Conservation (phyloP, 2,329 filamentous ascomycete genomes). For the Coniochaeta hoffmannii region DNA sequence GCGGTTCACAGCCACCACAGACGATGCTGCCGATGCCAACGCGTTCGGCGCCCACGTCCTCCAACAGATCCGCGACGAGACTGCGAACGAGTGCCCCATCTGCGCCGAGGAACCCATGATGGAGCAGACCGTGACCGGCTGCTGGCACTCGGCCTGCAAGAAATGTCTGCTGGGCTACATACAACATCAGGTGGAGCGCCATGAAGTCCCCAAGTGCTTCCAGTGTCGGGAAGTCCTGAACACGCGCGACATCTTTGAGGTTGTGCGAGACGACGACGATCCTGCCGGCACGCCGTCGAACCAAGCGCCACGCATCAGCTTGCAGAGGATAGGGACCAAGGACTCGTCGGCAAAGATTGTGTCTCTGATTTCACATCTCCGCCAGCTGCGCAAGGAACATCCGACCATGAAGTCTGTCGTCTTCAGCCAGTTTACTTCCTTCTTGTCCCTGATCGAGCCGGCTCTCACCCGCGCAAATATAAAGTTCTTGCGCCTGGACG, state of each 20-base stretch:
- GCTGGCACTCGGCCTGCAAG: constrained; percentile 97
- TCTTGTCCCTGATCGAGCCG: constrained; percentile 83
- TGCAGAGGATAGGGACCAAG: constrained; percentile 52
- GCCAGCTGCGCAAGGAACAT: constrained; percentile 56
- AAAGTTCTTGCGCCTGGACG: constrained; percentile 80
- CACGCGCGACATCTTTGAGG: constrained; percentile 81
- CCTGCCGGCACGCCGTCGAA: constrained; percentile 28
- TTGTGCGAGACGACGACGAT: constrained; percentile 69
- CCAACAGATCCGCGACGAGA: constrained; percentile 84
- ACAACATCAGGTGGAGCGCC: constrained; percentile 72
- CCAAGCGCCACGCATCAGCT: constrained; percentile 45
- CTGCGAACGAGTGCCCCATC: constrained; percentile 83
- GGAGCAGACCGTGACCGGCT: constrained; percentile 88
- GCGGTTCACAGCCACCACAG: constrained; percentile 67
- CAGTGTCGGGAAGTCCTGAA: constrained; percentile 82
- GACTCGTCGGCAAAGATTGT: constrained; percentile 85
- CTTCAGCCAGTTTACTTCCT: constrained; percentile 96
- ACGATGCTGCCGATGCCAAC: constrained; percentile 56
- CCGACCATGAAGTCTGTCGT: constrained; percentile 78
- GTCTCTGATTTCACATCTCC: constrained; percentile 68
- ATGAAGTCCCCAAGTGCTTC: constrained; percentile 74
- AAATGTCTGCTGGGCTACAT: constrained; percentile 88
- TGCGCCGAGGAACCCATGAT: constrained; percentile 95
- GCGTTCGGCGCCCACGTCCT: constrained; percentile 80
- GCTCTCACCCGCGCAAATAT: constrained; percentile 68